Percentiles rank a stretch among this genome's conserved stretches.
Evolutionary conservation across 2,329 filamentous ascomycete species (phyloP).

Genomic region (Alternaria arborescens): DNA sequence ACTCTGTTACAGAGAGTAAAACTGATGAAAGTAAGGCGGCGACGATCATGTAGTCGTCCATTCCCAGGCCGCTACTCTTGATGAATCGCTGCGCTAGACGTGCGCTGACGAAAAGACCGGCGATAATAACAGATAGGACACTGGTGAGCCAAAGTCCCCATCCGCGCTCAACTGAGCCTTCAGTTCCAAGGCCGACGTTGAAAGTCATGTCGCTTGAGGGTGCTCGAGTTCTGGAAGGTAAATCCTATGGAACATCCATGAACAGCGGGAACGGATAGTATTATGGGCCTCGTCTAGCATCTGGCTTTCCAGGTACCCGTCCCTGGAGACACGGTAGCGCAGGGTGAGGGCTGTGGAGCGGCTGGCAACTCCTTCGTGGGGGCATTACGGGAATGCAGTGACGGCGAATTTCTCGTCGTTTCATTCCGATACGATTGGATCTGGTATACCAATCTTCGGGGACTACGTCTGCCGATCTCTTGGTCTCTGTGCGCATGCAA

Average conservation of each 20-base stretch:
- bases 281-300: conserved; percentile 6
- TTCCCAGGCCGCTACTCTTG: conserved; percentile 28
- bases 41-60: conserved; percentile 38
- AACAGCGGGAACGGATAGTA: conserved; percentile 7
- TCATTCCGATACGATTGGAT: conserved; percentile 8
- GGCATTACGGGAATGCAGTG: neutral
- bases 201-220: conserved; percentile 24
- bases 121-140: conserved; percentile 30
- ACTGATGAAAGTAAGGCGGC: conserved; percentile 28
- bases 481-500: neutral
- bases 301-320: neutral
- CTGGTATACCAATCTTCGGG: conserved; percentile 8
- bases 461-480: neutral
- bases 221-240: neutral
- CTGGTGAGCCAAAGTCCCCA: conserved; percentile 35
- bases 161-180: conserved; percentile 32
- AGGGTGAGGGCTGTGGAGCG: neutral
- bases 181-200: conserved; percentile 33
- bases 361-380: conserved; percentile 1
- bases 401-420: conserved; percentile 1
- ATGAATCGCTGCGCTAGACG: conserved; percentile 26
- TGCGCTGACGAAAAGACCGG: conserved; percentile 28
- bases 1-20: conserved; percentile 33
- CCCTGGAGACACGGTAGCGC: neutral
- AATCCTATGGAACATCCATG: conserved; percentile 1